phyloP scores from a whole-genome alignment of 1,139 yeast genomes.

The Suhomyces anneliseae region DNA sequence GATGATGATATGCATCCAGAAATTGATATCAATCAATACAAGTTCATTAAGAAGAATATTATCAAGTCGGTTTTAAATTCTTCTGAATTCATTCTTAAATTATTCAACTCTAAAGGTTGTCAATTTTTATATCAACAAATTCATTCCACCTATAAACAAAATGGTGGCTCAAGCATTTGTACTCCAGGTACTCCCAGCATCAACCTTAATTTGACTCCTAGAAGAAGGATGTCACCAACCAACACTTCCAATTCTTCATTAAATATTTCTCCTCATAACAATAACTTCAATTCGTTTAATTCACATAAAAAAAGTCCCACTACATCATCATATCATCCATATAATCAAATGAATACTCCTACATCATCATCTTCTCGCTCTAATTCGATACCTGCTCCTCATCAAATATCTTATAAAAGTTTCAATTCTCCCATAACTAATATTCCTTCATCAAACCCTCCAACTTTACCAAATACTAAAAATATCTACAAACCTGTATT shows the following conservation, averaged over 20 bases:
- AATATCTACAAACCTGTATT: conserved; percentile 11
- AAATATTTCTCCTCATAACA: conserved; percentile 2
- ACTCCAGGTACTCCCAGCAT: conserved; percentile 10
- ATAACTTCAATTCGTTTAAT: conserved; percentile 8
- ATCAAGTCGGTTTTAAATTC: conserved; percentile 33
- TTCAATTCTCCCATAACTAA: conserved; percentile 10
- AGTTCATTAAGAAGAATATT: conserved; percentile 32
- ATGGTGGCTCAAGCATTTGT: conserved; percentile 8
- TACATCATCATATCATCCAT: conserved; percentile 3
- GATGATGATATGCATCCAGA: conserved; percentile 7
- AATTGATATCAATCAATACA: conserved; percentile 25
- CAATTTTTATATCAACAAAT: conserved; percentile 29
- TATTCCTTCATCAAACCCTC: conserved; percentile 5
- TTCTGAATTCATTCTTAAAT: conserved; percentile 34
- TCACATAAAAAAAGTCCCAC: conserved; percentile 7
- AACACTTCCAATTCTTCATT: conserved; percentile 13
- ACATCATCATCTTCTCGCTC: conserved; percentile 4
- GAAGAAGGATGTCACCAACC: conserved; percentile 13
- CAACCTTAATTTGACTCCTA: conserved; percentile 12
- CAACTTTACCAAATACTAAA: conserved; percentile 4
- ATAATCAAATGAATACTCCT: conserved; percentile 12
- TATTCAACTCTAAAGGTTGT: conserved; percentile 39
- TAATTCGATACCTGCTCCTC: conserved; percentile 12
- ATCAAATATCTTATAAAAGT: conserved; percentile 9
- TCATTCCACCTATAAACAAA: conserved; percentile 17